Evolutionary conservation across 495 filamentous ascomycete species (phyloP).

Genomic region (Penicillium flavigenum): DNA sequence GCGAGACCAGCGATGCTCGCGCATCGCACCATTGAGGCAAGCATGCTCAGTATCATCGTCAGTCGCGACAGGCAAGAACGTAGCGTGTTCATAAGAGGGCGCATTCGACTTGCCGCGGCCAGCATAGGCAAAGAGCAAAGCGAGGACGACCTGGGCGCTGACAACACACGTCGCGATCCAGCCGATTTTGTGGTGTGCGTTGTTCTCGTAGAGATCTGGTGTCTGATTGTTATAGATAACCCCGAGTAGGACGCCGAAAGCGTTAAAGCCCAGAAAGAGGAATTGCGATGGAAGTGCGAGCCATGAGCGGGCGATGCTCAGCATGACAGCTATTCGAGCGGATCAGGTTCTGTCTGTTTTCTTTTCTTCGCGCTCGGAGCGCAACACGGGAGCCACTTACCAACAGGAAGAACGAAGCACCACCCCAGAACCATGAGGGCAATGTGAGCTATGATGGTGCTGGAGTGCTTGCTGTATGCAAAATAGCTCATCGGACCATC

Average conservation of each 20-base stretch:
- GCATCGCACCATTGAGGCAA: constrained; percentile 40
- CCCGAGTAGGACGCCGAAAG: constrained; percentile 65
- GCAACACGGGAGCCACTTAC: constrained; percentile 49
- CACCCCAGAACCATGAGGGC: constrained; percentile 75
- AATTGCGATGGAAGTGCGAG: constrained; percentile 72
- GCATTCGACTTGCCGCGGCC: constrained; percentile 34
- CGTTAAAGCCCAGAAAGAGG: constrained; percentile 71
- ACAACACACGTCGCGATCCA: constrained; percentile 80
- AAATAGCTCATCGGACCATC: constrained; percentile 68
- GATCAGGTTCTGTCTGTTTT: neutral
- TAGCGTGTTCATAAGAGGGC: constrained; percentile 39
- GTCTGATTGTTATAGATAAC: constrained; percentile 79
- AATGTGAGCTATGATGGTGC: constrained; percentile 75
- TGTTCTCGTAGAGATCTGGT: constrained; percentile 84
- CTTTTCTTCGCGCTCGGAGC: neutral
- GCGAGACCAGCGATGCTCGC: constrained; percentile 66
- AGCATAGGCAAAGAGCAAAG: constrained; percentile 57
- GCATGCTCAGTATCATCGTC: constrained; percentile 63
- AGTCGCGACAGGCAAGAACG: constrained; percentile 68
- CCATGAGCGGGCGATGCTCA: constrained; percentile 79
- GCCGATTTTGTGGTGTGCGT: constrained; percentile 84
- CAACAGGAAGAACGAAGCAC: constrained; percentile 79
- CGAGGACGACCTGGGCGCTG: constrained; percentile 64
- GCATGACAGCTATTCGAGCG: constrained; percentile 65
- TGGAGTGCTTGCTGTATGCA: constrained; percentile 61